Percentiles rank a stretch among this genome's conserved stretches.
Conservation (phyloP, 2,329 filamentous ascomycete genomes). For the Penicillium sp. region DNA sequence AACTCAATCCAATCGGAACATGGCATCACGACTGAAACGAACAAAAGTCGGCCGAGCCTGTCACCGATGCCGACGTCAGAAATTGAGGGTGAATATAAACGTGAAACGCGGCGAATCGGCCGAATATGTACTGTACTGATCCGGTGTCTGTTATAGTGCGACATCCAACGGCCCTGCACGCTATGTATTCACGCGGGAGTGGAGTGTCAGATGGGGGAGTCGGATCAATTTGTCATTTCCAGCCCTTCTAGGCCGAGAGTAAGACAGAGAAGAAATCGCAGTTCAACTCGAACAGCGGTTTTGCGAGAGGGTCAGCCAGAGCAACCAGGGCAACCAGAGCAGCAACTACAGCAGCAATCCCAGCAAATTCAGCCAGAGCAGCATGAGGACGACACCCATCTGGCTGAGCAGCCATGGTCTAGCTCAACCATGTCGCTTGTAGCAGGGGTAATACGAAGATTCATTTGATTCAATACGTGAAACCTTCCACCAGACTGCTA, state of each 20-base stretch:
- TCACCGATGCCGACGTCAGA: constrained; percentile 32
- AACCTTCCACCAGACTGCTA: too few species aligned
- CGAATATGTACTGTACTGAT: neutral
- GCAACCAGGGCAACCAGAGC: too few species aligned
- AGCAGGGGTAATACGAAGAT: constrained; percentile 21
- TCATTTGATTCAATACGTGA: too few species aligned
- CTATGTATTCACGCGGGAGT: constrained; percentile 32
- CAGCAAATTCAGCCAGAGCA: too few species aligned
- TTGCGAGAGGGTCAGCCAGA: neutral
- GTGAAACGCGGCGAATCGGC: neutral
- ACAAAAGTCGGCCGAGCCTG: constrained; percentile 27
- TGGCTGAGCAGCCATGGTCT: constrained; percentile 14
- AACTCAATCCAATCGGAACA: constrained; percentile 1
- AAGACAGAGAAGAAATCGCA: neutral
- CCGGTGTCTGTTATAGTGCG: constrained; percentile 26
- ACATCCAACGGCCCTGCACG: constrained; percentile 37
- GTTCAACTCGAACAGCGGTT: neutral
- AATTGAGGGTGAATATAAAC: constrained; percentile 26
- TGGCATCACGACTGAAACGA: constrained; percentile 7
- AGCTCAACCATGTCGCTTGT: constrained; percentile 28
- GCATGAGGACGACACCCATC: neutral
- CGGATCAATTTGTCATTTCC: constrained; percentile 2
- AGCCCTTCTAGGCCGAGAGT: neutral
- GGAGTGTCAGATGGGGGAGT: constrained; percentile 21
- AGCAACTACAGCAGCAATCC: too few species aligned